Evolutionary conservation across 2,329 filamentous ascomycete species (phyloP), one percentile per base, ranked within the genome.

Genomic region (Didymosphaeria variabile): DNA sequence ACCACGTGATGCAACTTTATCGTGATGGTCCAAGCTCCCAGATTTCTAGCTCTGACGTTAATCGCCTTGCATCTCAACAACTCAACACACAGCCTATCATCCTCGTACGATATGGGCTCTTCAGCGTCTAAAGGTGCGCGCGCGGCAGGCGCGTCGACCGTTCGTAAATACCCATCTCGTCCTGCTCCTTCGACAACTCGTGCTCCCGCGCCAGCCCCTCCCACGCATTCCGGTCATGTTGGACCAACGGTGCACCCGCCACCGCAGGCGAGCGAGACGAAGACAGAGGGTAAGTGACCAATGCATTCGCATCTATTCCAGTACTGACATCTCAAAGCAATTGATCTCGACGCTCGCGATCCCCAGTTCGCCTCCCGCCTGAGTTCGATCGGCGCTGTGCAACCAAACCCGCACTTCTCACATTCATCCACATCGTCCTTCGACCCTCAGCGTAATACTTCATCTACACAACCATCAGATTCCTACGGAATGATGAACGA

Each of bases 351-450:
- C 71, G 86, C 82, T 58, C 84, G 83, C 60, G 87, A 89, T 71
- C 86, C 87, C 1, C 81, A 85, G 71, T 94, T 84, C 87, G 91
- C 94, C 83, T 90, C 88, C 74, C 96, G 93, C 66, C 91, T 98
- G 64, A 91, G 89, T 69, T 80, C 79, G 49, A 80, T 89, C 60
- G 87, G 87, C 59, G 83, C 86, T 57, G 87, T 88, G 8, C 83
- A 83, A 57, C 85, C 86, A 32, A 84, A 83, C 61, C 85, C 85
- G 2, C 86, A 86, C 29, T 80, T 83, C 63, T 88, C 86, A 12
- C 79, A 82, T 36, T 82, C 84, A 44, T 88, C 86, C 47, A 82
- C 82, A 26, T 86, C 85, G 67, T 63, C 75, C 47, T 74, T 73
- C 64, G 77, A 74, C 62, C 73, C 77, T 38, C 72, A 72, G 63